Conservation (phyloP, 208 protist genomes). For the Leishmania aethiopica region DNA sequence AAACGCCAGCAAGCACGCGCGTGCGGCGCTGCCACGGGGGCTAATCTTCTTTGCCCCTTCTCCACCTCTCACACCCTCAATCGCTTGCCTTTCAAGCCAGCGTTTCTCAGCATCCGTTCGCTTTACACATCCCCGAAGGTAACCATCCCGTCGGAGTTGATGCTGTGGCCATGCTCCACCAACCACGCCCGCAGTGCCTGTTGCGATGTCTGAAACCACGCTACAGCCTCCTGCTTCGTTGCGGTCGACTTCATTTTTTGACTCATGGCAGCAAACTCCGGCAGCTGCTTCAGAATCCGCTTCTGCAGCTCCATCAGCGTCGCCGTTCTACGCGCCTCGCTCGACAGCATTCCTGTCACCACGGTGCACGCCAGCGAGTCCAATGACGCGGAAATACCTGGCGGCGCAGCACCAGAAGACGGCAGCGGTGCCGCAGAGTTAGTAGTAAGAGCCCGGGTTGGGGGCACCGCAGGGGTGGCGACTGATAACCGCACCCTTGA, state of each 20-base stretch:
- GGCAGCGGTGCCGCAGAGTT: not conserved
- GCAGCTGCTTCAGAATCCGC: slow-evolving; percentile 69
- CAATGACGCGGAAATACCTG: slow-evolving; percentile 1
- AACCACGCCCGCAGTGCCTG: slow-evolving; percentile 49
- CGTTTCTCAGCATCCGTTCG: not conserved
- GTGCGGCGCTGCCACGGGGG: not conserved
- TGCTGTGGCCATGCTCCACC: slow-evolving; percentile 48
- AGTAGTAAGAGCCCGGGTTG: not conserved
- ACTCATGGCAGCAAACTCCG: slow-evolving; percentile 58
- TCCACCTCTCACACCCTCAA: not conserved
- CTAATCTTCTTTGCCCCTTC: not conserved
- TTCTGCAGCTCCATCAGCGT: slow-evolving; percentile 66
- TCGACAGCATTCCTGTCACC: slow-evolving; percentile 17
- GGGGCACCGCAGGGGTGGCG: not conserved
- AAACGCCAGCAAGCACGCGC: not conserved
- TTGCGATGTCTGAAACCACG: slow-evolving; percentile 71
- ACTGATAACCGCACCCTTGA: not conserved
- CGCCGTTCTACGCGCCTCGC: slow-evolving; percentile 25
- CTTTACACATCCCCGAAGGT: slow-evolving; percentile 29
- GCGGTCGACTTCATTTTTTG: slow-evolving; percentile 50
- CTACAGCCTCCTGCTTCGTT: slow-evolving; percentile 55
- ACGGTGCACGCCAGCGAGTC: slow-evolving; percentile 19
- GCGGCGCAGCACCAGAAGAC: not conserved
- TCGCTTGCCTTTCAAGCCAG: too few relatives aligned
- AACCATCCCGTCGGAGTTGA: slow-evolving; percentile 64